These are phyloP conservation scores for Acorus calamus DNA, from an alignment of 106 monocot species.

Conservation along the genomic window DNA sequence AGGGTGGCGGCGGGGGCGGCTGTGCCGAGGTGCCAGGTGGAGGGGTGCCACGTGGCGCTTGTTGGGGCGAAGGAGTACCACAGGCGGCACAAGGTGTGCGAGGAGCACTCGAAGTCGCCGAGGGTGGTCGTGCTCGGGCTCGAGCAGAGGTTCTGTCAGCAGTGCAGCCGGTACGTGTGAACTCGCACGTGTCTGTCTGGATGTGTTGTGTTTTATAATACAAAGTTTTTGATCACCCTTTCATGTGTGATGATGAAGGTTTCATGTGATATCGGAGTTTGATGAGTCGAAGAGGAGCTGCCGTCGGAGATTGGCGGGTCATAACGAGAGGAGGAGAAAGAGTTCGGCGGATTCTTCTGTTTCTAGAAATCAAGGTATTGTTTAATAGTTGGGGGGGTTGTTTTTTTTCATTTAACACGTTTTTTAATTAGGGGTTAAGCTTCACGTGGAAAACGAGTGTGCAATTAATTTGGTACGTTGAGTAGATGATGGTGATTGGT, in stretches of 20 bases:
- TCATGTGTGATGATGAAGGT: constrained; percentile 9
- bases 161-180: constrained; percentile 37
- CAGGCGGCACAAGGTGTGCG: constrained; percentile 78
- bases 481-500: too few relatives aligned
- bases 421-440: too few relatives aligned
- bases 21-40: constrained; percentile 60
- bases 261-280: constrained; percentile 71
- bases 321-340: constrained; percentile 78
- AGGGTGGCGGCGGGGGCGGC: neutral
- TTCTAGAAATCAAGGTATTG: too few relatives aligned
- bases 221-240: too few relatives aligned
- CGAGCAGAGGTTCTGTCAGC: constrained; percentile 62
- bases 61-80: constrained; percentile 64
- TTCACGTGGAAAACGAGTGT: too few relatives aligned
- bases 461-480: too few relatives aligned
- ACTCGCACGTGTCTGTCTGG: neutral
- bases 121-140: constrained; percentile 49
- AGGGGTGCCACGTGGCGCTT: constrained; percentile 42
- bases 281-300: constrained; percentile 76
- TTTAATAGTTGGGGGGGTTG: too few relatives aligned
- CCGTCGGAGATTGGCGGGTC: constrained; percentile 63
- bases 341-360: constrained; percentile 26
- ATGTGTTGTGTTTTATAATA: neutral
- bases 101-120: constrained; percentile 57
- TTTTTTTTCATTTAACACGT: too few relatives aligned